Evolutionary conservation across 306 rosid species (phyloP).

Genomic region (Pyrus communis): DNA sequence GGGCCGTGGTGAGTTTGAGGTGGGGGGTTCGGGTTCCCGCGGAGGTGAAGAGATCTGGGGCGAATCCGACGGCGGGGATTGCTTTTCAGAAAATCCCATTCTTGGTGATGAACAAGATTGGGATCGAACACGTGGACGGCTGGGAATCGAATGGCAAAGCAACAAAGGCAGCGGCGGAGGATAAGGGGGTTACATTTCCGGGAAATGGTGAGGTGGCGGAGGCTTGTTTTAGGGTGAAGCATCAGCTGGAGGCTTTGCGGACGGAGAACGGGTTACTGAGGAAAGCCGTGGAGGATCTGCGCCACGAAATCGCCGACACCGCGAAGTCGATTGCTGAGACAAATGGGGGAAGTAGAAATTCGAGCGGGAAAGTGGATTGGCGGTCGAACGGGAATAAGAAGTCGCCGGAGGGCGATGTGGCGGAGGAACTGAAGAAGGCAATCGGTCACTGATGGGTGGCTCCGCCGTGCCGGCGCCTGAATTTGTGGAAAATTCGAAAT

Average conservation of each 20-base stretch:
- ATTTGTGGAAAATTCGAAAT: slow-evolving; percentile 4
- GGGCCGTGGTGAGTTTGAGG: slow-evolving; percentile 52
- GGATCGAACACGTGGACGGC: slow-evolving; percentile 66
- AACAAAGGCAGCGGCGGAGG: background rate
- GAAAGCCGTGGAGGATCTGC: slow-evolving; percentile 70
- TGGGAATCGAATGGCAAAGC: slow-evolving; percentile 20
- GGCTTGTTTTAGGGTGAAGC: slow-evolving; percentile 48
- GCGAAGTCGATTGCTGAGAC: background rate
- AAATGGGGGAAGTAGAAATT: background rate
- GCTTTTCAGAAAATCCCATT: slow-evolving; percentile 58
- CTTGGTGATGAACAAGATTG: slow-evolving; percentile 84
- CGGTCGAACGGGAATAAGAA: slow-evolving; percentile 36
- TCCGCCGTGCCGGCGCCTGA: background rate
- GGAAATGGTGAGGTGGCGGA: slow-evolving; percentile 45
- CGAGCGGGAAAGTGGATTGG: slow-evolving; percentile 22
- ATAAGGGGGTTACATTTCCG: background rate
- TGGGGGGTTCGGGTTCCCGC: slow-evolving; percentile 87
- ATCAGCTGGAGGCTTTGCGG: slow-evolving; percentile 59
- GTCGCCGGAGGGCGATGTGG: slow-evolving; percentile 27
- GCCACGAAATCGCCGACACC: slow-evolving; percentile 43
- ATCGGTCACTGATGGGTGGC: slow-evolving; percentile 5
- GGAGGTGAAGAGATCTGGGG: slow-evolving; percentile 24
- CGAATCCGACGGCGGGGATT: slow-evolving; percentile 26
- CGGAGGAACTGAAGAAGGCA: slow-evolving; percentile 54
- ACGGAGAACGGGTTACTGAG: slow-evolving; percentile 62